Evolutionary conservation across 2,329 filamentous ascomycete genomes (phyloP), one percentile per base, ranked within the genome.

Genomic region (Juglanconis juglandina): DNA sequence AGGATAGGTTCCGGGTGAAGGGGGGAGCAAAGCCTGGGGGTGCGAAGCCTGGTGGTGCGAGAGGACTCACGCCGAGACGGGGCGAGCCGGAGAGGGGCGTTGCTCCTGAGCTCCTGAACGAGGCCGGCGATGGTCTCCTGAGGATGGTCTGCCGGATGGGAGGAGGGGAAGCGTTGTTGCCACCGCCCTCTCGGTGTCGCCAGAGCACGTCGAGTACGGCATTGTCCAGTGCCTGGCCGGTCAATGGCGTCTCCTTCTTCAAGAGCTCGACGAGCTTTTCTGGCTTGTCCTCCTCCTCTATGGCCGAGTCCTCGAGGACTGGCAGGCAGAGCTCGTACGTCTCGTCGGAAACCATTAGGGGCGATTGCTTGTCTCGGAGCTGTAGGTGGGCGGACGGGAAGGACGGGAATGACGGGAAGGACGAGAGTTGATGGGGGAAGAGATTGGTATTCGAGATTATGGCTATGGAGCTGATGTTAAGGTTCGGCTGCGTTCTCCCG

Each of bases 221-320:
- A 79, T 97, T 95, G 71, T 98, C 95, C 58, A 98, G 83, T 30
- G 88, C 84, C 66, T 87, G 79, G 61, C 92, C 94, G 17, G 83
- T 84, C 66, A 98, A 79, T 35, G 81, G 83, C 7, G 92, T 92
- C 76, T 93, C 87, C 67, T 87, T 88, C 75, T 87, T 88, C 69
- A 98, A 81, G 56, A 97, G 81, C 66, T 92, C 90, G 77, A 97
- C 93, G 56, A 97, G 81, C 76, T 86, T 90, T 76, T 98, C 94
- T 53, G 91, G 94, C 81, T 95, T 96, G 71, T 97, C 94, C 76
- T 99, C 95, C 65, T 98, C 95, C 69, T 96, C 91, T 63, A 96
- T 81, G 58, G 83, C 81, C 61, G 86, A 78, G 76, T 97, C 89
- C 78, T 95, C 88, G 65, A 99, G 84, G 71, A 97, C 85, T 56